Conservation (phyloP, 768 basidiomycete species). For the Trametes punicea region DNA sequence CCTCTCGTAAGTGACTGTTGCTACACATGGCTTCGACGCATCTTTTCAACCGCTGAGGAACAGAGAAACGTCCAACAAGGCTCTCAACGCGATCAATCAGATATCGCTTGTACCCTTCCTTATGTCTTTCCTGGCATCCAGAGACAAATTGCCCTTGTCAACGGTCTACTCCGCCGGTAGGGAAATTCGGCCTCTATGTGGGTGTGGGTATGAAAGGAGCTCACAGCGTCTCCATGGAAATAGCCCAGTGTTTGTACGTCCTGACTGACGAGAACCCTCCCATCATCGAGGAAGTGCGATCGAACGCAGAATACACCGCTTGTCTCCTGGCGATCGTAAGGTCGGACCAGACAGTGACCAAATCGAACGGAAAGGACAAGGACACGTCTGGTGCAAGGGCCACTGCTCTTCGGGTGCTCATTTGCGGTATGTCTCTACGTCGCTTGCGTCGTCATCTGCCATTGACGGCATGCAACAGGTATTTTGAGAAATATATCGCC, state of each 20-base stretch:
- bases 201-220: background rate
- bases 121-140: constrained; percentile 81
- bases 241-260: constrained; percentile 91
- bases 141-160: constrained; percentile 61
- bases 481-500: constrained; percentile 77
- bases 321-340: constrained; percentile 64
- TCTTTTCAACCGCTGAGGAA: constrained; percentile 25
- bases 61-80: constrained; percentile 92
- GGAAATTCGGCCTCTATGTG: constrained; percentile 12
- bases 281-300: constrained; percentile 61
- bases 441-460: background rate
- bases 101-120: constrained; percentile 78
- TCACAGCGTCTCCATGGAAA: constrained; percentile 12
- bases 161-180: constrained; percentile 81
- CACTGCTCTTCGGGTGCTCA: constrained; percentile 59
- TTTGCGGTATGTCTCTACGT: constrained; percentile 50
- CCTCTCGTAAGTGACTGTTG: constrained; percentile 69
- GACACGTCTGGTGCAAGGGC: constrained; percentile 46
- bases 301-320: constrained; percentile 56
- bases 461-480: constrained; percentile 40
- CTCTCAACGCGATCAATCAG: constrained; percentile 80
- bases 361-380: constrained; percentile 38
- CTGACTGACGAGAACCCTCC: constrained; percentile 88
- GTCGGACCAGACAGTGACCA: constrained; percentile 28
- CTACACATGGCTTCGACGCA: background rate